Evolutionary conservation across 352 stramenopile species (phyloP).

Genomic region (Pythium inflatum): DNA sequence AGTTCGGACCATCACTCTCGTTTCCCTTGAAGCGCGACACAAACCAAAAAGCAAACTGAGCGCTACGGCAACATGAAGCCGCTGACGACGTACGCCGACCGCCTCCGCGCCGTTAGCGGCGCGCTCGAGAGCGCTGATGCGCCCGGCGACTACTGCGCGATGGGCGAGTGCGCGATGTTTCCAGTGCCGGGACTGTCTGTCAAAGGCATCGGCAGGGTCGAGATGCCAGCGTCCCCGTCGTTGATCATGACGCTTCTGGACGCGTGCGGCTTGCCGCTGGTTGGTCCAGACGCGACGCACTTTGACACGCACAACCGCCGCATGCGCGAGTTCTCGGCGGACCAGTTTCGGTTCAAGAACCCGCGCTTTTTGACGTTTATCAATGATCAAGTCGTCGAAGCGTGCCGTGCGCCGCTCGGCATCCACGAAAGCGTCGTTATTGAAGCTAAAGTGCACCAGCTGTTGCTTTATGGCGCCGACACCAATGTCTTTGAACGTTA

Average conservation of each 20-base stretch:
- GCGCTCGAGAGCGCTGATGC: slow-evolving; percentile 22
- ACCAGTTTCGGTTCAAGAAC: slow-evolving; percentile 23
- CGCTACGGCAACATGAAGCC: too few species aligned
- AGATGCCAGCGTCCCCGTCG: slow-evolving; percentile 2
- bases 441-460: slow-evolving; percentile 45
- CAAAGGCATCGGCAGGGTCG: slow-evolving; percentile 9
- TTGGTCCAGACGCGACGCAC: slow-evolving; percentile 25
- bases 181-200: slow-evolving; percentile 10
- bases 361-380: slow-evolving; percentile 24
- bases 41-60: too few species aligned
- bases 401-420: slow-evolving; percentile 18
- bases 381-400: slow-evolving; percentile 8
- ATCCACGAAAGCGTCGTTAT: slow-evolving; percentile 4
- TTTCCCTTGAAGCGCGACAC: too few species aligned
- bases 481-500: slow-evolving; percentile 50
- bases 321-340: slow-evolving; percentile 28
- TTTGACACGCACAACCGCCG: slow-evolving; percentile 25
- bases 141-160: slow-evolving; percentile 20
- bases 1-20: too few species aligned
- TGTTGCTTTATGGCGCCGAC: slow-evolving; percentile 50
- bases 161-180: not conserved
- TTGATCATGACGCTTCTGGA: slow-evolving; percentile 11
- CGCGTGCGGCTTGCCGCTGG: slow-evolving; percentile 24
- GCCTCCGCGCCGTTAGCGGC: slow-evolving; percentile 13
- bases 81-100: slow-evolving; percentile 8